These are phyloP conservation scores for Camellia lanceoleosa DNA, from an alignment of 148 eudicot species.

Conservation along the genomic window DNA sequence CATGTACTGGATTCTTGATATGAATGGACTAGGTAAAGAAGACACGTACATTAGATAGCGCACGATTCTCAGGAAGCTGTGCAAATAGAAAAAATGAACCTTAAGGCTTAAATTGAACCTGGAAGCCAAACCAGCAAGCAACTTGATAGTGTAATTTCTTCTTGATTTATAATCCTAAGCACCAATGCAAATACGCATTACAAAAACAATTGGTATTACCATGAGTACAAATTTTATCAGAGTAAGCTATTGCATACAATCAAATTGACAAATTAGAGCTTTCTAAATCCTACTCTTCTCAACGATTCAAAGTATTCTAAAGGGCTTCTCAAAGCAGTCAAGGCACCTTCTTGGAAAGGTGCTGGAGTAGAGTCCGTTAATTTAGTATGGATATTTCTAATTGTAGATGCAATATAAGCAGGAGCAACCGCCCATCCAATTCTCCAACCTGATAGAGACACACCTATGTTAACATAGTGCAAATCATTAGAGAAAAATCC, in stretches of 20 bases:
- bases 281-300: constrained; percentile 41
- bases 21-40: constrained; percentile 9
- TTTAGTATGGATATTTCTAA: too few relatives aligned
- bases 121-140: constrained; percentile 72
- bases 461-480: too few relatives aligned
- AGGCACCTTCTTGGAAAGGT: too few relatives aligned
- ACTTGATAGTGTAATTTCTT: constrained; percentile 55
- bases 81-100: constrained; percentile 87
- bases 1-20: constrained; percentile 3
- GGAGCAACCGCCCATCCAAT: too few relatives aligned
- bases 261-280: constrained; percentile 2
- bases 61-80: constrained; percentile 64
- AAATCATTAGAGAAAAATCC: too few relatives aligned
- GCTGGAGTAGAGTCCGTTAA: too few relatives aligned
- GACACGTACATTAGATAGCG: constrained; percentile 61
- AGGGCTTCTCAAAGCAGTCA: too few relatives aligned
- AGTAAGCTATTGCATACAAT: neutral
- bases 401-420: too few relatives aligned
- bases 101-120: constrained; percentile 56
- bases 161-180: constrained; percentile 70
- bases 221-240: neutral
- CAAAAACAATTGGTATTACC: neutral
- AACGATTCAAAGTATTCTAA: constrained; percentile 50
- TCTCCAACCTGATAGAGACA: too few relatives aligned
- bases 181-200: constrained; percentile 18